Conservation (phyloP, 441 rosid genomes). For the Caryocar brasiliense region DNA sequence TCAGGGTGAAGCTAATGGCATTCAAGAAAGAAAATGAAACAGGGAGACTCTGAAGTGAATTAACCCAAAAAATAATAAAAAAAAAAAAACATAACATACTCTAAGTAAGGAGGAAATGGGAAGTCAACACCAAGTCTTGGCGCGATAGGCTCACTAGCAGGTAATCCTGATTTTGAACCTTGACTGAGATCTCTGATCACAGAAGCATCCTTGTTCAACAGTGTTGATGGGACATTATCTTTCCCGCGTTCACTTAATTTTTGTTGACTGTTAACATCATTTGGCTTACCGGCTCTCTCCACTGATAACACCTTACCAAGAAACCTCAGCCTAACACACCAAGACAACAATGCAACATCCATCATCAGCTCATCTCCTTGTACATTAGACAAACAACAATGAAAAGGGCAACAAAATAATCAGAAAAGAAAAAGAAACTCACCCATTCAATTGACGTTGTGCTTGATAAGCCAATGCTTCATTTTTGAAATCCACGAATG, state of each 20-base stretch:
- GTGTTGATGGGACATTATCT: conserved; percentile 19
- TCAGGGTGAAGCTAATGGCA: background rate
- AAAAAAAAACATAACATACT: conserved; percentile 39
- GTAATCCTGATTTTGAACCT: conserved; percentile 28
- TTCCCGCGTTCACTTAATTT: conserved; percentile 25
- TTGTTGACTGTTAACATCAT: conserved; percentile 33
- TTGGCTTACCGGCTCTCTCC: conserved; percentile 58
- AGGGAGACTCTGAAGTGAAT: background rate
- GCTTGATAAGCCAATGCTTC: conserved; percentile 76
- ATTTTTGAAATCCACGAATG: conserved; percentile 74
- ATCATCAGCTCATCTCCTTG: background rate
- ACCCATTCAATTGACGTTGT: conserved; percentile 77
- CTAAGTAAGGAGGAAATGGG: conserved; percentile 83
- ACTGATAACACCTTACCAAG: conserved; percentile 80
- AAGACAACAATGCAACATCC: conserved; percentile 11
- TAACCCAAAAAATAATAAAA: background rate
- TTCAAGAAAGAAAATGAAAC: background rate
- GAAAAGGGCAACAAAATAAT: background rate
- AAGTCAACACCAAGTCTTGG: conserved; percentile 85
- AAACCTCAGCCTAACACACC: conserved; percentile 64
- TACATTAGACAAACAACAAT: background rate
- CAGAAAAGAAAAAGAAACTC: conserved; percentile 1
- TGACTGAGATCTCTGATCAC: conserved; percentile 14
- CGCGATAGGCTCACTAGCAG: conserved; percentile 61
- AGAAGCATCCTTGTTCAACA: conserved; percentile 27